Percentiles rank a stretch among this genome's conserved stretches.
These are phyloP conservation scores for Penicillium sp. DNA, from an alignment of 2,329 filamentous ascomycete genomes.

Conservation along the genomic window DNA sequence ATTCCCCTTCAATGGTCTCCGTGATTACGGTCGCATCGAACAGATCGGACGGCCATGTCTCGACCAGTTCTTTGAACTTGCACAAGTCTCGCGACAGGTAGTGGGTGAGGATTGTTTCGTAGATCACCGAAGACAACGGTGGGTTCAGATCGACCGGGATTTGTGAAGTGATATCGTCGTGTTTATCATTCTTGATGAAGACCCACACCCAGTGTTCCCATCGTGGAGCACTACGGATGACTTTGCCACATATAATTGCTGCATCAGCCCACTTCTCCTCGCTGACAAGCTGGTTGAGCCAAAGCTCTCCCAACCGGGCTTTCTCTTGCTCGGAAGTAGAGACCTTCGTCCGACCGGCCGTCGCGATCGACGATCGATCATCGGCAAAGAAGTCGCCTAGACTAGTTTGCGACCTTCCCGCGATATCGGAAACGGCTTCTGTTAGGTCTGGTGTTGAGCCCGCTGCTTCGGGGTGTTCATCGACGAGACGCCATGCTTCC, in stretches of 20 bases:
- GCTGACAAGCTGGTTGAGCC: conserved; percentile 81
- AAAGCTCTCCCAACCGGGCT: conserved; percentile 82
- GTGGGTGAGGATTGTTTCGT: conserved; percentile 83
- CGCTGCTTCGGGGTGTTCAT: conserved; percentile 75
- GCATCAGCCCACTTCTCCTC: conserved; percentile 71
- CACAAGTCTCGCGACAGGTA: conserved; percentile 77
- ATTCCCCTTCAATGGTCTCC: conserved; percentile 73
- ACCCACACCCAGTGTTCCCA: conserved; percentile 98
- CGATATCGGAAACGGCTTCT: conserved; percentile 33
- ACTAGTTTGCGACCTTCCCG: conserved; percentile 41
- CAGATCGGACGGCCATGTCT: conserved; percentile 77
- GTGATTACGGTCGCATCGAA: conserved; percentile 76
- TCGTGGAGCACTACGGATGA: conserved; percentile 70
- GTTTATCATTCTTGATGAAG: conserved; percentile 79
- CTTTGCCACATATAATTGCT: conserved; percentile 75
- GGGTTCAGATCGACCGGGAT: conserved; percentile 78
- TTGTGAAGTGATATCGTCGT: conserved; percentile 82
- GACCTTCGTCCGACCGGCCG: conserved; percentile 55
- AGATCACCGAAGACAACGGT: conserved; percentile 74
- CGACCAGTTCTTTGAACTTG: conserved; percentile 72
- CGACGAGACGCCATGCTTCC: conserved; percentile 81
- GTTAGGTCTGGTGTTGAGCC: conserved; percentile 38
- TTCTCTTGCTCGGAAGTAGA: conserved; percentile 81
- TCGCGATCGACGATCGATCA: conserved; percentile 61
- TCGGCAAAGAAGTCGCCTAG: conserved; percentile 69